These are phyloP conservation scores for Hawksworthiomyces lignivorus DNA, from an alignment of 2,329 filamentous ascomycete genomes.

Conservation along the genomic window DNA sequence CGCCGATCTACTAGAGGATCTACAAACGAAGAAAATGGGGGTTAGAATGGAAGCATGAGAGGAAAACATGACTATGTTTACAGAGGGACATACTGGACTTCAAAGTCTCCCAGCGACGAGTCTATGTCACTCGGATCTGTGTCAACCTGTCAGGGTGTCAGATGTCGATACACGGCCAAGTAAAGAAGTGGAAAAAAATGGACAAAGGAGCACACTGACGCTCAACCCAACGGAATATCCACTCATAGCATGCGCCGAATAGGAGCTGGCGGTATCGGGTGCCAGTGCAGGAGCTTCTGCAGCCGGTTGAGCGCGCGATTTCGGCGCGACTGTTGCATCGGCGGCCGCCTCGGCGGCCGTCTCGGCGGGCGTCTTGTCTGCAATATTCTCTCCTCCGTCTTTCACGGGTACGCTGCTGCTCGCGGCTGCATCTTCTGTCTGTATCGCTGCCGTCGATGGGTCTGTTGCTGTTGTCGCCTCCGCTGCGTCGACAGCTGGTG, in stretches of 20 bases:
- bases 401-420: no score
- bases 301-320: background rate
- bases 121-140: constrained; percentile 3
- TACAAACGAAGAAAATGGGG: no score
- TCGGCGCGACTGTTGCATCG: background rate
- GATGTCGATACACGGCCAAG: no score
- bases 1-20: constrained; percentile 6
- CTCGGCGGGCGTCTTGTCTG: background rate
- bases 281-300: background rate
- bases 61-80: background rate
- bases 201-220: background rate
- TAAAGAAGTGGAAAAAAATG: background rate
- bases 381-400: no score
- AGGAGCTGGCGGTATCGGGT: background rate
- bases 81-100: background rate
- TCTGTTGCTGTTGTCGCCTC: no score
- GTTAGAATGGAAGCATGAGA: background rate
- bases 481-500: no score
- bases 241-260: constrained; percentile 8
- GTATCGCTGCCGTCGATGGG: no score
- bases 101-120: constrained; percentile 9
- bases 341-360: background rate
- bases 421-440: no score
- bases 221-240: constrained; percentile 8
- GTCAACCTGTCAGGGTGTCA: background rate